Conservation (phyloP, 2,329 filamentous ascomycete species). For the Zalaria sp. region DNA sequence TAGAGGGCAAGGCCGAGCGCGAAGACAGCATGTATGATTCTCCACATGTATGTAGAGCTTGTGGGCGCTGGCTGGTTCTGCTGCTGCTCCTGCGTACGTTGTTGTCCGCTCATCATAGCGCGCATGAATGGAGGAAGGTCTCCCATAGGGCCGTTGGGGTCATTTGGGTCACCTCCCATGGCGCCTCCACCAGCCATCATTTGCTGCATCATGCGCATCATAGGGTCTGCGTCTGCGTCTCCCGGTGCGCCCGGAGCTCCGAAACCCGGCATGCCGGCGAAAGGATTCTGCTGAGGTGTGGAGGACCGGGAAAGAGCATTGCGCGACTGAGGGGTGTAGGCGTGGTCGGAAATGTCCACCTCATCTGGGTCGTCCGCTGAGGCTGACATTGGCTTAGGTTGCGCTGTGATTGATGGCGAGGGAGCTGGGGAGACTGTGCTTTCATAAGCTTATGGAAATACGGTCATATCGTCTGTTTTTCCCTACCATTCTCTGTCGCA, state of each 20-base stretch:
- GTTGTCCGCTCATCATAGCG: slow-evolving; percentile 29
- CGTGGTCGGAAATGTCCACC: slow-evolving; percentile 59
- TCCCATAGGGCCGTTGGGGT: slow-evolving; percentile 22
- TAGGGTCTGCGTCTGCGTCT: slow-evolving; percentile 41
- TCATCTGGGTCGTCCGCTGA: slow-evolving; percentile 53
- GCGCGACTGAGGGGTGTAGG: slow-evolving; percentile 8
- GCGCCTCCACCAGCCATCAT: slow-evolving; percentile 41
- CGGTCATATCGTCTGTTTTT: background rate
- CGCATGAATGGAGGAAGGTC: slow-evolving; percentile 29
- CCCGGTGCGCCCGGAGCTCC: slow-evolving; percentile 15
- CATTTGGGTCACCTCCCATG: slow-evolving; percentile 13
- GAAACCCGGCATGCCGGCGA: slow-evolving; percentile 7
- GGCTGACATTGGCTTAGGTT: slow-evolving; percentile 12
- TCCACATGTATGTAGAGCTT: slow-evolving; percentile 47
- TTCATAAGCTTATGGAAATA: background rate
- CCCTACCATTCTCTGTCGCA: slow-evolving; percentile 15
- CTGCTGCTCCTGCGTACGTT: slow-evolving; percentile 21
- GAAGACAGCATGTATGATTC: slow-evolving; percentile 58
- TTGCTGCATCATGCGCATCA: slow-evolving; percentile 64
- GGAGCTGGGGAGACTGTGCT: slow-evolving; percentile 9
- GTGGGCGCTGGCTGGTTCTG: slow-evolving; percentile 13
- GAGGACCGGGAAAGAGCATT: slow-evolving; percentile 1
- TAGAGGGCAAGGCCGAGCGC: slow-evolving; percentile 57
- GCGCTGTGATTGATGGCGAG: slow-evolving; percentile 11
- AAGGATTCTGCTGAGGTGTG: slow-evolving; percentile 1